A percentile compares a stretch with the other conserved stretches of the same genome.
Conservation (phyloP, 306 rosid species). For the Ormosia semicastrata region DNA sequence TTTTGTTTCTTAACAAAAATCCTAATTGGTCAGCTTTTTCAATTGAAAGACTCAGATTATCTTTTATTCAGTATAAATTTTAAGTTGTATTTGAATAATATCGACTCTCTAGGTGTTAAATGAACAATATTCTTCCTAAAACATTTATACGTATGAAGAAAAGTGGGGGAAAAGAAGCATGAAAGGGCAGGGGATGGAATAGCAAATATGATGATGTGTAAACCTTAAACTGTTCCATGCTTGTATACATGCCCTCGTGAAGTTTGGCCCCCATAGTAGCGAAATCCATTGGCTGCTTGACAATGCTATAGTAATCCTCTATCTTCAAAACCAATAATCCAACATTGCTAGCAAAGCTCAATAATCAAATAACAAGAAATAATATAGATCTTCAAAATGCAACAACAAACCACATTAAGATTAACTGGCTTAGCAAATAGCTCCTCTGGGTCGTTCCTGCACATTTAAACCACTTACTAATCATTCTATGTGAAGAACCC, state of each 20-base stretch:
- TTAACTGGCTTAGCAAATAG: neutral
- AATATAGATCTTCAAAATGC: neutral
- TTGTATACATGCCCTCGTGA: neutral
- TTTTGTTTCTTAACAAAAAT: neutral
- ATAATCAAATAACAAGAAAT: neutral
- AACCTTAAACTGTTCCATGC: slow-evolving; percentile 13
- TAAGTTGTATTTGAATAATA: neutral
- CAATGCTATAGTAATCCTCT: neutral
- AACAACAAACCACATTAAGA: neutral
- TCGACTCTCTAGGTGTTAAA: neutral
- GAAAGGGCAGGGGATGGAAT: neutral
- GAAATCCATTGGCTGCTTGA: slow-evolving; percentile 22
- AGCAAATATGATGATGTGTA: neutral
- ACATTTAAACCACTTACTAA: neutral
- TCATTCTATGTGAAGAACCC: neutral
- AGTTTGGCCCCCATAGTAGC: slow-evolving; percentile 27
- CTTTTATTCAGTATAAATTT: neutral
- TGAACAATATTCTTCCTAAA: neutral
- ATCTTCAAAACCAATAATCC: neutral
- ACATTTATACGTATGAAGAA: neutral
- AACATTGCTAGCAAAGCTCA: neutral
- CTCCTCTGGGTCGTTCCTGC: neutral
- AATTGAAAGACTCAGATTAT: neutral
- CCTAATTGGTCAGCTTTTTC: neutral
- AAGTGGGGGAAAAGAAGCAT: neutral